Evolutionary conservation across 257 asterid genomes (phyloP).

Genomic region (Ilex aquifolium): DNA sequence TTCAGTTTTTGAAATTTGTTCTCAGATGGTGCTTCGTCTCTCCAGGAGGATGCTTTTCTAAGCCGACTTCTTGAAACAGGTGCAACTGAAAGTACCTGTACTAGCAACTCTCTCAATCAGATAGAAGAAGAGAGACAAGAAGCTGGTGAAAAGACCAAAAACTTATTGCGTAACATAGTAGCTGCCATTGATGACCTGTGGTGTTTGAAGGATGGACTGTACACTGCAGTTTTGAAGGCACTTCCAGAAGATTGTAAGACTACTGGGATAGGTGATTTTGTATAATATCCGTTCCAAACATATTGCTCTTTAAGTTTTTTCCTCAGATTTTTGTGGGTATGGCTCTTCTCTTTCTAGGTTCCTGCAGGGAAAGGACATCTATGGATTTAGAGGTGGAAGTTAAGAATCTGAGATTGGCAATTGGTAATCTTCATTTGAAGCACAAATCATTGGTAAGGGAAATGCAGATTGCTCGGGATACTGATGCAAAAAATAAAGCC

Average conservation of each 20-base stretch:
- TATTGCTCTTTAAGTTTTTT: slow-evolving; percentile 1
- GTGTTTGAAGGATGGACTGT: slow-evolving; percentile 41
- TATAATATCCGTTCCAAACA: not conserved
- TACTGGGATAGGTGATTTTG: not conserved
- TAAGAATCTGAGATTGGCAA: slow-evolving; percentile 46
- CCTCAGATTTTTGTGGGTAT: slow-evolving; percentile 2
- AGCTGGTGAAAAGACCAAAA: slow-evolving; percentile 38
- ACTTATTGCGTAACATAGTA: slow-evolving; percentile 33
- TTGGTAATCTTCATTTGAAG: slow-evolving; percentile 62
- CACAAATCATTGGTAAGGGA: slow-evolving; percentile 73
- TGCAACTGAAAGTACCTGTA: slow-evolving; percentile 69
- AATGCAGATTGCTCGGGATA: slow-evolving; percentile 64
- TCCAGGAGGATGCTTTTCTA: slow-evolving; percentile 45
- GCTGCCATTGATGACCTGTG: slow-evolving; percentile 49
- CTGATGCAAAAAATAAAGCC: slow-evolving; percentile 74
- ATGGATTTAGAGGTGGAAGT: slow-evolving; percentile 48
- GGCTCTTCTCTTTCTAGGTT: slow-evolving; percentile 36
- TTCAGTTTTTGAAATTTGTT: slow-evolving; percentile 18
- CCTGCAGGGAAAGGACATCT: slow-evolving; percentile 39
- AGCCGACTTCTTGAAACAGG: slow-evolving; percentile 71
- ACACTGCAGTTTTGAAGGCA: slow-evolving; percentile 37
- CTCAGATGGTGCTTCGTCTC: slow-evolving; percentile 48
- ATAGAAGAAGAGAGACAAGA: slow-evolving; percentile 33
- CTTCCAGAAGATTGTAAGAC: slow-evolving; percentile 59
- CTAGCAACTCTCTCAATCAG: slow-evolving; percentile 24